These are phyloP conservation scores for Leccinum ochraceum DNA, from an alignment of 768 basidiomycete genomes.

Conservation along the genomic window DNA sequence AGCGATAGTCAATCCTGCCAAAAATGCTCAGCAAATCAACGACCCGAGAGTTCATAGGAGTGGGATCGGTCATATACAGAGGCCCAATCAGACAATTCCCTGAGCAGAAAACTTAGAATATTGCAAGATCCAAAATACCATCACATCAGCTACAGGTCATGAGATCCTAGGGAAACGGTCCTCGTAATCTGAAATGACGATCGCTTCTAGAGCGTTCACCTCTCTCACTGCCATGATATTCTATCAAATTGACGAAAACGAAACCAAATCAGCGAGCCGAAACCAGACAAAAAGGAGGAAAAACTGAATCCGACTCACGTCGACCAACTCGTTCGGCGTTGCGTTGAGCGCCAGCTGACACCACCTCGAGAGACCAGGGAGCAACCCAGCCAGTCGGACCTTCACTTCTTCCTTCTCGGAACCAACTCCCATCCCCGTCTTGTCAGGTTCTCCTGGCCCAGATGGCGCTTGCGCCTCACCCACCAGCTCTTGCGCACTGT, in stretches of 20 bases:
- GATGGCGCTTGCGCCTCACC: constrained; percentile 12
- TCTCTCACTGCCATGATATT: constrained; percentile 63
- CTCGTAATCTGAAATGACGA: constrained; percentile 70
- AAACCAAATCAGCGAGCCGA: constrained; percentile 4
- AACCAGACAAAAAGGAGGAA: background rate
- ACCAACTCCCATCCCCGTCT: constrained; percentile 7
- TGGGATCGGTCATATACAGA: background rate
- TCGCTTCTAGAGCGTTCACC: constrained; percentile 67
- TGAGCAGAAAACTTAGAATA: background rate
- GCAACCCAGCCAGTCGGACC: constrained; percentile 72
- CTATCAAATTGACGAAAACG: constrained; percentile 34
- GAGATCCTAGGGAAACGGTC: constrained; percentile 38
- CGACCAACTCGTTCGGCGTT: constrained; percentile 78
- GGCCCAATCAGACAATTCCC: background rate
- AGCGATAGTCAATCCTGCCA: background rate
- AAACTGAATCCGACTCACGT: constrained; percentile 52
- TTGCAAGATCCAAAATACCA: background rate
- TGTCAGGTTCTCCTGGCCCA: constrained; percentile 16
- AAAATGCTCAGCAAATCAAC: background rate
- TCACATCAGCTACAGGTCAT: constrained; percentile 14
- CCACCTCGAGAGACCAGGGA: constrained; percentile 83
- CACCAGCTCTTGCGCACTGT: background rate
- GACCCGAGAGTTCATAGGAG: background rate
- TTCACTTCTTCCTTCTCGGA: constrained; percentile 40
- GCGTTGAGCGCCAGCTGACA: constrained; percentile 65